Conservation (phyloP, 2,329 filamentous ascomycete species). For the Fusarium temperatum region DNA sequence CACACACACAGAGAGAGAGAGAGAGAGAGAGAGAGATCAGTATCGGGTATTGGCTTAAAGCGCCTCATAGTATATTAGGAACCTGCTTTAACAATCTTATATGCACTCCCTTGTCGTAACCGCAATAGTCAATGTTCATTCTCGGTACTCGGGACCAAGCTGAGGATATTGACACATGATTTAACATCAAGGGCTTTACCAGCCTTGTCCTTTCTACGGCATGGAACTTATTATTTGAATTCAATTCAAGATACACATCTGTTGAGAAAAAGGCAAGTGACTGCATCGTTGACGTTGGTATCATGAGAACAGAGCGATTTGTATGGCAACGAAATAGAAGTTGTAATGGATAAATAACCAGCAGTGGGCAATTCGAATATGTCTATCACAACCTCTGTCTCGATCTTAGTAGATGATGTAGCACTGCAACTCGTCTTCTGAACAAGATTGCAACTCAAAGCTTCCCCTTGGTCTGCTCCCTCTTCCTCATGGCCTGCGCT, state of each 20-base stretch:
- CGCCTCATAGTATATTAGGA: neutral
- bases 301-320: neutral
- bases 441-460: neutral
- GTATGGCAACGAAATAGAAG: neutral
- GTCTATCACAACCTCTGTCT: neutral
- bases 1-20: too few species aligned
- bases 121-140: neutral
- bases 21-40: too few species aligned
- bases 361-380: neutral
- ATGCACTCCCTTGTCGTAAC: neutral
- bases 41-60: neutral
- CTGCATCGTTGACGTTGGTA: neutral
- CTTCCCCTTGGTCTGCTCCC: conserved; percentile 55
- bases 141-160: neutral
- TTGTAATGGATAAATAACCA: neutral
- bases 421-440: neutral
- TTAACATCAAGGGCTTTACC: neutral
- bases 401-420: neutral
- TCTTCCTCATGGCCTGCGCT: conserved; percentile 60
- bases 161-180: neutral
- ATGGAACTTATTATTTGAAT: neutral
- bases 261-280: neutral
- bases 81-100: neutral
- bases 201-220: neutral
- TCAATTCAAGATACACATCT: neutral